Evolutionary conservation across 140 eudicot genomes (phyloP), one percentile per base, ranked within the genome.

Genomic region (Anethum foeniculum): DNA sequence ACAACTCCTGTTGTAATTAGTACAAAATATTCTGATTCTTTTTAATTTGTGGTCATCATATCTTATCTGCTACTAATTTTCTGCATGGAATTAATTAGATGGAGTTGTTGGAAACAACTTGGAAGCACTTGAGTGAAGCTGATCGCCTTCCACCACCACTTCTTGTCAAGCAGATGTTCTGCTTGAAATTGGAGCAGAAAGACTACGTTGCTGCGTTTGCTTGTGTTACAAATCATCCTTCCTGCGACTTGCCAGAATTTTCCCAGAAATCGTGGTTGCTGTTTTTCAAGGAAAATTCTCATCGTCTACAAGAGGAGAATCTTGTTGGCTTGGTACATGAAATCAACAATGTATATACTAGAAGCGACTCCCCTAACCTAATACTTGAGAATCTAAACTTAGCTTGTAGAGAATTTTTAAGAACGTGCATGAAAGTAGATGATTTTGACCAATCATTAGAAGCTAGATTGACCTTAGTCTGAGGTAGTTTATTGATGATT

Each of bases 91-190:
- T 21, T 75, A 78, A 74, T 32, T 79, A 95, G 99, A 88, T 64
- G 76, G 86, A 84, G 79, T 18, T 89, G 71, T 71, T 95, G 78
- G 97, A 92, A 77, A 86, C 84, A 80, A 90, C 97, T 0, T 95
- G 99, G 99, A 85, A 88, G 81, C 93, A 88, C 78, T 81, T 94
- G 84, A 83, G 86, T 41, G 84, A 86, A 39, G 81, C 86, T 12
- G 88, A 89, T 80, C 97, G 89, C 64, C 78, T 75, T 56, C 96
- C 96, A 74, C 95, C 97, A 49, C 91, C 89, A 34, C 80, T 46
- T 56, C 90, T 94, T 69, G 81, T 87, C 49, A 85, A 83, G 51
- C 96, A 88, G 80, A 88, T 93, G 92, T 94, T 92, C 73, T 78
- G 89, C 77, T 25, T 85, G 81, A 92, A 88, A 73, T 65, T 94